Percentiles rank a stretch among this genome's conserved stretches.
Evolutionary conservation across 306 rosid genomes (phyloP).

Genomic region (Cucumis melo): DNA sequence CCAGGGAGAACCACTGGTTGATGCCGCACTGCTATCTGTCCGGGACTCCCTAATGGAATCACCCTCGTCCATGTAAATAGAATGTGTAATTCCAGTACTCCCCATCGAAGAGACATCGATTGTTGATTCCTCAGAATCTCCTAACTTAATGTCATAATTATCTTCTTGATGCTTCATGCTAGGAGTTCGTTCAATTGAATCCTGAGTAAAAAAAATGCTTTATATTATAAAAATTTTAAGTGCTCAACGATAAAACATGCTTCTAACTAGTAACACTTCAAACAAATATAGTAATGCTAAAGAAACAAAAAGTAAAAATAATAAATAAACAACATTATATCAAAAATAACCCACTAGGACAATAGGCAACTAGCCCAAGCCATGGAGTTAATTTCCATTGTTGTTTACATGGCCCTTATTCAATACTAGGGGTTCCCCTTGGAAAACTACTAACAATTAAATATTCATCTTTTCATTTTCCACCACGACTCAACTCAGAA

Average conservation of each 20-base stretch:
- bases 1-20: slow-evolving; percentile 89
- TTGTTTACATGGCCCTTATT: not conserved
- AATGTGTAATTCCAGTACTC: slow-evolving; percentile 17
- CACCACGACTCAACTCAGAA: not conserved
- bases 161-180: slow-evolving; percentile 19
- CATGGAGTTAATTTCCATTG: not conserved
- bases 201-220: slow-evolving; percentile 36
- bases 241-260: not conserved
- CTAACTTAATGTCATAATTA: slow-evolving; percentile 27
- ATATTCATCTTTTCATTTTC: not conserved
- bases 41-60: slow-evolving; percentile 30
- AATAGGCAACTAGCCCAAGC: not conserved
- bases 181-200: slow-evolving; percentile 27
- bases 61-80: slow-evolving; percentile 16
- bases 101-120: slow-evolving; percentile 27
- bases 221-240: not conserved
- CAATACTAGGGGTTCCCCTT: not conserved
- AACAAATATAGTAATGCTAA: not conserved
- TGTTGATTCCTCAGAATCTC: slow-evolving; percentile 24
- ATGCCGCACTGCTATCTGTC: slow-evolving; percentile 38
- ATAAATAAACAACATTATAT: not conserved
- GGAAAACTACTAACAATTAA: not conserved
- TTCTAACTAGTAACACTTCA: not conserved
- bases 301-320: not conserved
- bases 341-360: not conserved